Conservation (phyloP, 441 rosid genomes). For the Theobroma grandiflorum region DNA sequence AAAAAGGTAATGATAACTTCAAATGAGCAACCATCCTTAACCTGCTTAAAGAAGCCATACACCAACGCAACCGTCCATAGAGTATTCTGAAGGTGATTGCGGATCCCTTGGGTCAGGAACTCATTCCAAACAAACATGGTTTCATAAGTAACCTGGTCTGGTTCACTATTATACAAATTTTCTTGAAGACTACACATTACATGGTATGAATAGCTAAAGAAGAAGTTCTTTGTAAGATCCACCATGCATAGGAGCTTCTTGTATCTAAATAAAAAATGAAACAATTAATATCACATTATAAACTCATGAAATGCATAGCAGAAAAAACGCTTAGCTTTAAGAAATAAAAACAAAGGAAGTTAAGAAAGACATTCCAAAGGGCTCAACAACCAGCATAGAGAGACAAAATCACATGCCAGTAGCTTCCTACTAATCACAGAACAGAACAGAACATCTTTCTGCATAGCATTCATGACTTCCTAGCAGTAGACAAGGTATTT, state of each 20-base stretch:
- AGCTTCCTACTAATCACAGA: conserved; percentile 26
- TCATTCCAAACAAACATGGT: conserved; percentile 99
- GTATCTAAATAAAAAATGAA: conserved; percentile 67
- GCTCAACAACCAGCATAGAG: conserved; percentile 6
- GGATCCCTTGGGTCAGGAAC: conserved; percentile 89
- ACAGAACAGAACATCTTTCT: conserved; percentile 23
- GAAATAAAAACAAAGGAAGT: not conserved
- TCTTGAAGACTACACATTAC: conserved; percentile 94
- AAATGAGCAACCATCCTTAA: conserved; percentile 37
- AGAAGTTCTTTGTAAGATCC: conserved; percentile 99
- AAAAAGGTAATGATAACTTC: conserved; percentile 13
- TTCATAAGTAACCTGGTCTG: conserved; percentile 77
- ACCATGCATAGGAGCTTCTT: conserved; percentile 91
- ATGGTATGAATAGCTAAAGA: conserved; percentile 96
- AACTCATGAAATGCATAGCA: not conserved
- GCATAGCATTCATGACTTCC: conserved; percentile 24
- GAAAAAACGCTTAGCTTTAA: conserved; percentile 6
- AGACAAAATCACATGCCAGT: conserved; percentile 28
- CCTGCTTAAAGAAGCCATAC: conserved; percentile 98
- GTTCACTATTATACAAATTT: conserved; percentile 73
- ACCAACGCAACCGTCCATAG: conserved; percentile 98
- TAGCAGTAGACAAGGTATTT: conserved; percentile 11
- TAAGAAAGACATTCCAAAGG: conserved; percentile 20
- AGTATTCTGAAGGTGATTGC: conserved; percentile 85
- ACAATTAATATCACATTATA: conserved; percentile 28